phyloP scores from a whole-genome alignment of 148 eudicot species.

The Limonium bicolor region DNA sequence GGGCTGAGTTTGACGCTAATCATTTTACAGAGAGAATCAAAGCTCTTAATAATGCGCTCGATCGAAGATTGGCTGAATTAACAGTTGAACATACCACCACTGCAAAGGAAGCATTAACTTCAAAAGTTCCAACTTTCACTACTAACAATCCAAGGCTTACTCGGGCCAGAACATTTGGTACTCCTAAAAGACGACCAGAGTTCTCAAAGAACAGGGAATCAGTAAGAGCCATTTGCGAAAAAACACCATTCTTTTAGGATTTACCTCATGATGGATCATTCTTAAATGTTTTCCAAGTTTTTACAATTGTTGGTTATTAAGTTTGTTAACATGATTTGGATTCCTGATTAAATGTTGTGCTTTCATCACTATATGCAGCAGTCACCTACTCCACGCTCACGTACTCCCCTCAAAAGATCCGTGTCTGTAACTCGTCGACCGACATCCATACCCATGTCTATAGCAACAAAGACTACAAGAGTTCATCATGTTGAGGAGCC shows the following conservation, averaged over 20 bases:
- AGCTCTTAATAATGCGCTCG: conserved; percentile 24
- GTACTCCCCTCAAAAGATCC: conserved; percentile 32
- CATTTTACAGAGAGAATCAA: conserved; percentile 26
- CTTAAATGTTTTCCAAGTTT: too few species aligned
- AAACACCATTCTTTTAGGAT: too few species aligned
- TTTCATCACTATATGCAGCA: conserved; percentile 11
- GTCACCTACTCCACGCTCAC: conserved; percentile 40
- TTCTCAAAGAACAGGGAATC: conserved; percentile 38
- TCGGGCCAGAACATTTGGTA: conserved; percentile 36
- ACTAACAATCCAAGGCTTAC: too few species aligned
- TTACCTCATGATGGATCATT: too few species aligned
- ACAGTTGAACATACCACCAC: conserved; percentile 28
- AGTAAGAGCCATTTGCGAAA: too few species aligned
- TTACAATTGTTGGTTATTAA: too few species aligned
- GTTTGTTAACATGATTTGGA: too few species aligned
- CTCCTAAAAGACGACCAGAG: conserved; percentile 32
- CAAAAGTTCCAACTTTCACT: conserved; percentile 19
- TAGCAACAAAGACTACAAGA: too few species aligned
- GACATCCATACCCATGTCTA: conserved; percentile 37
- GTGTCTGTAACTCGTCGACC: conserved; percentile 61
- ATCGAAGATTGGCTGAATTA: conserved; percentile 32
- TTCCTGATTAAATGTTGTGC: too few species aligned
- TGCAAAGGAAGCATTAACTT: conserved; percentile 24
- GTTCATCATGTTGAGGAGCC: conserved; percentile 16
- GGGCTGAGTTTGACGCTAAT: conserved; percentile 33